Base-by-base conservation (phyloP, 768 basidiomycete species). In the Tricholoma matsutake region DNA sequence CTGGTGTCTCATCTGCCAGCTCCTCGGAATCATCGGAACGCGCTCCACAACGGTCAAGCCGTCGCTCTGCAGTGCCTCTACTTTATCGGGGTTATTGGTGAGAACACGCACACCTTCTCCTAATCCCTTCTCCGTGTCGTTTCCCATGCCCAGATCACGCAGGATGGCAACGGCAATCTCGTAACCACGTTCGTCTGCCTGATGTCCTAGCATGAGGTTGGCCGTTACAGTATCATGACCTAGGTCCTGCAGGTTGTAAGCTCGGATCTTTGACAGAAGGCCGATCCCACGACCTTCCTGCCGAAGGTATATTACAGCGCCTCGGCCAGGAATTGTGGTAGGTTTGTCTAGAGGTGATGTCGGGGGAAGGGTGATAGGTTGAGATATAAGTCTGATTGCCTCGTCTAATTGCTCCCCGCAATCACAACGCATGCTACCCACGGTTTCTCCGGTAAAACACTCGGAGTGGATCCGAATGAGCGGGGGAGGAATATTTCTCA, bases 171-270 rank as follows among this genome's bases (percentile, higher is more conserved):
- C 89, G 1, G 97, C 97, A 61, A 98, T 81, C 65, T 91, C 94
- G 74, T 98, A 99, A 22, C 88, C 88, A 34, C 97, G 85, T 73
- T 96, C 92, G 71, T 99, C 97, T 5, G 97, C 96, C 61, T 86
- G 82, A 73, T 97, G 92, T 1, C 97, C 97, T 31, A 99, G 86
- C 83, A 97, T 84, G 39, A 98, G 78, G 73, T 99, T 99, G 28
- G 97, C 97, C 4, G 92, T 88, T 66, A 99, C 97, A n/a, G 97
- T 99, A 76, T 98, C 97, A 70, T 98, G 93, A 0, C 97, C 97
- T 55, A 99, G 78, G 72, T 99, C 97, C 73, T 98, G 97, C 18
- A 98, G 80, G 71, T 99, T 99, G 78, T 99, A 99, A 13, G 97
- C 97, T 34, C 91, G 85, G 61, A 99, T 92, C 75, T 99, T 99